Evolutionary conservation across 177 flowering plant genomes (phyloP), one percentile per base, ranked within the genome.

Genomic region (Telopea speciosissima): DNA sequence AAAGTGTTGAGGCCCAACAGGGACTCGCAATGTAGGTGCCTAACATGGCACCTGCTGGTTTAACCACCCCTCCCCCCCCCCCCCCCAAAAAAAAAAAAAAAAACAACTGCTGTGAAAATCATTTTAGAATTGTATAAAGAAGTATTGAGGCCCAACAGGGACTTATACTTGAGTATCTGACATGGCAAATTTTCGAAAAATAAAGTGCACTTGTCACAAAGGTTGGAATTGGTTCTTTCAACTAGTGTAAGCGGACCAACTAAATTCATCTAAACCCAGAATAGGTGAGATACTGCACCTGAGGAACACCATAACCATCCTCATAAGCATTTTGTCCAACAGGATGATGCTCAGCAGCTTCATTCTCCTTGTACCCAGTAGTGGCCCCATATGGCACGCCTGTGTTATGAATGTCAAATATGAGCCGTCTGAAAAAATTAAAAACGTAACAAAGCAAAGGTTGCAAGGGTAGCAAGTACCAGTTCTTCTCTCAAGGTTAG

Each of bases 251-350:
- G 4, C 23, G n/a, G 2, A n/a, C 9, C n/a, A 19, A 52, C 23
- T n/a, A 62, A 33, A 72, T 52, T 54, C 54, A 71, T 24, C n/a
- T 16, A 66, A 68, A 77, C 16, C 17, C 22, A 70, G 67, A 13
- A 61, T 21, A 7, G 45, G 71, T 62, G 73, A 68, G 54, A 76
- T 73, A 63, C 62, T 79, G 73, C n/a, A 87, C 97, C 96, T 90
- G 96, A 25, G 83, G 74, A 78, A 72, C 79, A 70, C 82, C 79
- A 74, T 87, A 90, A 54, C 88, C 81, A 77, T 87, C 92, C 78
- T 79, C 90, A 77, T 81, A 88, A 28, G 85, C 66, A 81, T 73
- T 85, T 75, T 86, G 86, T 40, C 84, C 88, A 3, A 73, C 68
- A 70, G 85, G 72, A 71, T 81, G 80, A 64, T 74, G 79, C 21